Evolutionary conservation across 805 yeast species (phyloP).

Genomic region (Candida krabiensis): DNA sequence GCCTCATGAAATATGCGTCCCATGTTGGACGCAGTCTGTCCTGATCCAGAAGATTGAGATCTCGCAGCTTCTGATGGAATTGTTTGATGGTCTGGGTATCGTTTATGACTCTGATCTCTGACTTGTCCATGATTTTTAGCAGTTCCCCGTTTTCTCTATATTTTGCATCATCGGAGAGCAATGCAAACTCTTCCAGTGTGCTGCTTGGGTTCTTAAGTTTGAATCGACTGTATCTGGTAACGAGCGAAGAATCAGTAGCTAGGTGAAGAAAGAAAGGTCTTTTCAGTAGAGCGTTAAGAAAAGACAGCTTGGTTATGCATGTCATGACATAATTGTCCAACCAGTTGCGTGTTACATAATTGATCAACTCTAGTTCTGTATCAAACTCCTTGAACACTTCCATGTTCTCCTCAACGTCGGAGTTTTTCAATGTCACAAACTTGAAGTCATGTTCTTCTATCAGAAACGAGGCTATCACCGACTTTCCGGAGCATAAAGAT

Average conservation of each 20-base stretch:
- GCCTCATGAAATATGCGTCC: conserved; percentile 94
- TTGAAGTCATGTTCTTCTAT: conserved; percentile 50
- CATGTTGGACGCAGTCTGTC: conserved; percentile 83
- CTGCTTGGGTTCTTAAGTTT: conserved; percentile 10
- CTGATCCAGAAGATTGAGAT: conserved; percentile 46
- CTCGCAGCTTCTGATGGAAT: conserved; percentile 39
- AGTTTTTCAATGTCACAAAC: conserved; percentile 27
- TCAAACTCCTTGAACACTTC: conserved; percentile 33
- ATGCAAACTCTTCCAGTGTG: conserved; percentile 17
- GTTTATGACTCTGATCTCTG: conserved; percentile 61
- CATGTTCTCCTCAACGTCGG: conserved; percentile 21
- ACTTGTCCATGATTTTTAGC: conserved; percentile 44
- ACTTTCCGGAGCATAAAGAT: conserved; percentile 63
- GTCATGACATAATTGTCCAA: conserved; percentile 57
- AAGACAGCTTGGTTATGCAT: conserved; percentile 42
- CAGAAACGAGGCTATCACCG: conserved; percentile 60
- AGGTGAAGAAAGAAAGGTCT: conserved; percentile 86
- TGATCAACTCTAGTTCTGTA: conserved; percentile 46
- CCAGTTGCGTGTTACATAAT: conserved; percentile 69
- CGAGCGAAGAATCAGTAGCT: conserved; percentile 71
- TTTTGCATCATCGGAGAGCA: conserved; percentile 12
- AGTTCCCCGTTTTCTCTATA: conserved; percentile 22
- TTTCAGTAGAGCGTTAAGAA: conserved; percentile 50
- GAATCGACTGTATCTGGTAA: conserved; percentile 43
- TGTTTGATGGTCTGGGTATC: conserved; percentile 36